These are phyloP conservation scores for Cucurbitaria berberidis DNA, from an alignment of 2,329 filamentous ascomycete genomes.

Conservation along the genomic window DNA sequence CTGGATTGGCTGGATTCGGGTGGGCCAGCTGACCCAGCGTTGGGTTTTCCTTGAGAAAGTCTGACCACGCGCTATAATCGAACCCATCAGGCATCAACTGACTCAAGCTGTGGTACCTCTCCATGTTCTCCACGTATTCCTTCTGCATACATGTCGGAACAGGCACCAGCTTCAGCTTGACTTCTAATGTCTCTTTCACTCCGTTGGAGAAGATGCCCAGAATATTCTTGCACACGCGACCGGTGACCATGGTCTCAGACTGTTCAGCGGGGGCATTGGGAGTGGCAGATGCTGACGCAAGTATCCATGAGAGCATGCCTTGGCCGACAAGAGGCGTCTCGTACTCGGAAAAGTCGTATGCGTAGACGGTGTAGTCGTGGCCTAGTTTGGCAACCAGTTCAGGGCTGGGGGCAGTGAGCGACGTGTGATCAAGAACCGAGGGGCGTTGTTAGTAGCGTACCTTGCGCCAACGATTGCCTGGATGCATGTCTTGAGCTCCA, in stretches of 20 bases:
- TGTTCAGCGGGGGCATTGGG: slow-evolving; percentile 63
- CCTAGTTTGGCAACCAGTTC: slow-evolving; percentile 78
- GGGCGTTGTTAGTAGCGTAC: slow-evolving; percentile 45
- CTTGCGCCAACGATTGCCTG: slow-evolving; percentile 75
- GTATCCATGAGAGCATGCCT: slow-evolving; percentile 87
- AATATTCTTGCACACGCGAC: slow-evolving; percentile 85
- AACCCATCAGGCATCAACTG: slow-evolving; percentile 64
- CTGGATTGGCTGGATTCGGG: slow-evolving; percentile 24
- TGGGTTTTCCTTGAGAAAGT: slow-evolving; percentile 75
- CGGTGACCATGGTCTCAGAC: slow-evolving; percentile 78
- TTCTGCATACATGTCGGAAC: slow-evolving; percentile 70
- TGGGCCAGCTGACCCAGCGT: slow-evolving; percentile 43
- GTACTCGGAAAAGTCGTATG: slow-evolving; percentile 94
- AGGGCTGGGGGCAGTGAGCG: slow-evolving; percentile 67
- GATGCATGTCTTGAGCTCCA: slow-evolving; percentile 86
- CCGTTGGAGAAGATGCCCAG: slow-evolving; percentile 84
- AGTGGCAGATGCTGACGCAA: slow-evolving; percentile 66
- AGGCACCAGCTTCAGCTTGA: slow-evolving; percentile 84
- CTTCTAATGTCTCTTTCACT: slow-evolving; percentile 86
- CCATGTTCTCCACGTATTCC: slow-evolving; percentile 67
- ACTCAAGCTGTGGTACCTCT: slow-evolving; percentile 65
- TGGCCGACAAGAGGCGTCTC: slow-evolving; percentile 93
- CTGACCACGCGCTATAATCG: slow-evolving; percentile 78
- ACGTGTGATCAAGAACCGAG: slow-evolving; percentile 12
- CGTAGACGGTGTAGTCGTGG: slow-evolving; percentile 94